Percentiles rank a stretch among this genome's conserved stretches.
Conservation (phyloP, 306 rosid genomes). For the Ammopiptanthus mongolicus region DNA sequence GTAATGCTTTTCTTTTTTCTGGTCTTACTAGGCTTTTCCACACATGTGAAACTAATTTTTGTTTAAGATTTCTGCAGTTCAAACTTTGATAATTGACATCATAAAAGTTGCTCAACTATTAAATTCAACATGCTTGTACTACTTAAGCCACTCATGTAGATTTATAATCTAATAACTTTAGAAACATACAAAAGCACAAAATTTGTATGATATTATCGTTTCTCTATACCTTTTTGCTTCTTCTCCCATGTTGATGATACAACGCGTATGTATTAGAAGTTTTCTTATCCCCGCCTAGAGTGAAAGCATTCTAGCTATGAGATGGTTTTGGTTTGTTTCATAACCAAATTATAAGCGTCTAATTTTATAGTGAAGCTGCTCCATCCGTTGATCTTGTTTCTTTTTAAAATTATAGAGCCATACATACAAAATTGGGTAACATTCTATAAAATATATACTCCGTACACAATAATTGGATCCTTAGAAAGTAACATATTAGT, state of each 20-base stretch:
- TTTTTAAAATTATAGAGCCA: not conserved
- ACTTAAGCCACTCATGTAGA: not conserved
- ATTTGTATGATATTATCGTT: not conserved
- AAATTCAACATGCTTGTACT: too few species aligned
- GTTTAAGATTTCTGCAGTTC: too few species aligned
- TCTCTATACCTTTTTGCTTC: constrained; percentile 19
- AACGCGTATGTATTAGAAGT: not conserved
- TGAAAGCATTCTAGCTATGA: not conserved
- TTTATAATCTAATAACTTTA: not conserved
- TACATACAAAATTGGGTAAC: not conserved
- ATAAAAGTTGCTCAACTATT: not conserved
- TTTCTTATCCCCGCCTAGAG: not conserved
- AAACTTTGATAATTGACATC: not conserved
- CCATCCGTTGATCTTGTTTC: not conserved
- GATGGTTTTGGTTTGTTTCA: not conserved
- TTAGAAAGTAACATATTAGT: not conserved
- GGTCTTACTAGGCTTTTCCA: too few species aligned
- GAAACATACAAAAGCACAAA: not conserved
- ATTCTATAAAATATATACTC: not conserved
- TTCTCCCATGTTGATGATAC: constrained; percentile 24
- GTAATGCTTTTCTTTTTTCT: too few species aligned
- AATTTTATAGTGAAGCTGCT: not conserved
- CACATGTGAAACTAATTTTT: too few species aligned
- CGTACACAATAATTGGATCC: not conserved
- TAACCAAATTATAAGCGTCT: not conserved